Conservation (phyloP, 768 basidiomycete genomes). For the Macrolepiota fuliginosa region DNA sequence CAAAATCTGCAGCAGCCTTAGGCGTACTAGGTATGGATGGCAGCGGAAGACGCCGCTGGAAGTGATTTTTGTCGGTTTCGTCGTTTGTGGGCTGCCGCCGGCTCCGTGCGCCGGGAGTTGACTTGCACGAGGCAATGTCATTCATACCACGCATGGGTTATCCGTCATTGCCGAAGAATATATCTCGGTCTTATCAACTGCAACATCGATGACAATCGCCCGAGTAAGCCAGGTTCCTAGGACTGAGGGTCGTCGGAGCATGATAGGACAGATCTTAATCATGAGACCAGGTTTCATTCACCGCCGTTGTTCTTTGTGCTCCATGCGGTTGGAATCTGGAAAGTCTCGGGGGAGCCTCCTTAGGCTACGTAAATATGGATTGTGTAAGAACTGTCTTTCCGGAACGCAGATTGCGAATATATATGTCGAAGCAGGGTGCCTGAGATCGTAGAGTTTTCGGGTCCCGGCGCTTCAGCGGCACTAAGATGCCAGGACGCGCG, state of each 20-base stretch:
- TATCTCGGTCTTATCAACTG: not conserved
- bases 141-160: not conserved
- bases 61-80: no score
- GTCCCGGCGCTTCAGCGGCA: not conserved
- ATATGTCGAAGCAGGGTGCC: not conserved
- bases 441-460: not conserved
- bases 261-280: not conserved
- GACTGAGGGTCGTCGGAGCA: not conserved
- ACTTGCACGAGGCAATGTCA: not conserved
- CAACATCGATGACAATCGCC: not conserved
- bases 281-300: not conserved
- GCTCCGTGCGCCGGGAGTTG: no score
- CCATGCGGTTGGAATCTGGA: not conserved
- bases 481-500: not conserved
- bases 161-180: not conserved
- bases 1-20: not conserved
- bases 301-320: not conserved
- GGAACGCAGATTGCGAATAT: not conserved
- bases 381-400: not conserved
- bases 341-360: not conserved
- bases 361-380: not conserved
- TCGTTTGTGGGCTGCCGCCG: no score
- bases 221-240: not conserved
- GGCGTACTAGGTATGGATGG: no score
- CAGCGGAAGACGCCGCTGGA: no score